These are phyloP conservation scores for Jatropha curcas DNA, from an alignment of 345 rosid genomes.

Conservation along the genomic window DNA sequence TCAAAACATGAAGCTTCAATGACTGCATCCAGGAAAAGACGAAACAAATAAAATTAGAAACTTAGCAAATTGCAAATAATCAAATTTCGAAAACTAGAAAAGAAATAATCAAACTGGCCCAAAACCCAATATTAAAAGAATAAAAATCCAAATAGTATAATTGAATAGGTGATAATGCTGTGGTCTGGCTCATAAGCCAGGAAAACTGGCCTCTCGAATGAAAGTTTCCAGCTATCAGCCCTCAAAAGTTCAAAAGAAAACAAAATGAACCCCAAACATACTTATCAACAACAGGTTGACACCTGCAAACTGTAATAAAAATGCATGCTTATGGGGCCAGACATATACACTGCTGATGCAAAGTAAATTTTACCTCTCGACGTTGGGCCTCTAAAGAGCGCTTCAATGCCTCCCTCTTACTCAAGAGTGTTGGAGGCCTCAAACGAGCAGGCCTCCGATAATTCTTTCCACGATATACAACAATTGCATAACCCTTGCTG, in stretches of 20 bases:
- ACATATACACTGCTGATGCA: not conserved
- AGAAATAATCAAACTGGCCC: not conserved
- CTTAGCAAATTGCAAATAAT: not conserved
- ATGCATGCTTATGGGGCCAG: not conserved
- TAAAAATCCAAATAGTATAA: not conserved
- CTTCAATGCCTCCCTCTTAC: conserved; percentile 76
- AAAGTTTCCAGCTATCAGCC: not conserved
- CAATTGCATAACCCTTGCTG: conserved; percentile 80
- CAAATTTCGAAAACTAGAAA: not conserved
- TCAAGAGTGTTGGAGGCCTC: conserved; percentile 79
- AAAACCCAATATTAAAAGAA: not conserved
- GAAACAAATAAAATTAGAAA: conserved; percentile 12
- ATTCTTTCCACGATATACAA: conserved; percentile 93
- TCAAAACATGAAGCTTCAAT: conserved; percentile 82
- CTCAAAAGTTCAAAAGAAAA: not conserved
- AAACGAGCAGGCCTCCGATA: conserved; percentile 70
- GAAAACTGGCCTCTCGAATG: not conserved
- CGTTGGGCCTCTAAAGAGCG: conserved; percentile 86
- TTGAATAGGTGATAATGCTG: not conserved
- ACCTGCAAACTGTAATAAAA: not conserved
- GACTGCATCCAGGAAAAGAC: conserved; percentile 52
- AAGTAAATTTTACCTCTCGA: conserved; percentile 50
- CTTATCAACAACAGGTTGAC: not conserved
- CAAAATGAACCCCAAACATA: not conserved
- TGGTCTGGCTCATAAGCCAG: not conserved